Conservation (phyloP, 495 filamentous ascomycete genomes). For the Xylaria sp. region DNA sequence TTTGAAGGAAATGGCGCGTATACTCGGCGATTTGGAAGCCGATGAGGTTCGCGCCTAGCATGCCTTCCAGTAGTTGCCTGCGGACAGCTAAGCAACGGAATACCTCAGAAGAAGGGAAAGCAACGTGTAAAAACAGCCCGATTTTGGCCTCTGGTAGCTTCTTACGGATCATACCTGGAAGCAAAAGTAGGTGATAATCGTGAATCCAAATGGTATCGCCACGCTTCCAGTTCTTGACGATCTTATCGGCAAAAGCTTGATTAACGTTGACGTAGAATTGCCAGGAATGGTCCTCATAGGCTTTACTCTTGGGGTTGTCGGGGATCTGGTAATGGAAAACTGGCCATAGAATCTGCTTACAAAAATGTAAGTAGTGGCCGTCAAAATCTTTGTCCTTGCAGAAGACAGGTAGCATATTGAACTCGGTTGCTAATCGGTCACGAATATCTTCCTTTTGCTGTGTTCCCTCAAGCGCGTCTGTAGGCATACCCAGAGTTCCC, state of each 20-base stretch:
- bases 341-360: constrained; percentile 88
- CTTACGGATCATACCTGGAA: constrained; percentile 89
- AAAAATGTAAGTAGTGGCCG: constrained; percentile 91
- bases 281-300: constrained; percentile 95
- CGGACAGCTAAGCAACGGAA: constrained; percentile 88
- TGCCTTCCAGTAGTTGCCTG: constrained; percentile 84
- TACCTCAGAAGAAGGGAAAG: constrained; percentile 94
- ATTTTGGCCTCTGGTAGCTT: constrained; percentile 88
- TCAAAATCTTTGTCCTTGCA: constrained; percentile 88
- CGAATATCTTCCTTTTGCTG: constrained; percentile 79
- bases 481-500: constrained; percentile 90
- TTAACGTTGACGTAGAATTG: constrained; percentile 90
- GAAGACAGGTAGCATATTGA: constrained; percentile 80
- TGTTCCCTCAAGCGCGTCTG: constrained; percentile 73
- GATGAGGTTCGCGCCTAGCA: constrained; percentile 88
- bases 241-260: constrained; percentile 86
- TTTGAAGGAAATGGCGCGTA: constrained; percentile 90
- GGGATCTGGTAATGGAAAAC: constrained; percentile 97
- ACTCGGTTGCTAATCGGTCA: constrained; percentile 76
- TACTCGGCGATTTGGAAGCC: constrained; percentile 94
- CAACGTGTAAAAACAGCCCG: constrained; percentile 92
- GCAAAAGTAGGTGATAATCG: constrained; percentile 91
- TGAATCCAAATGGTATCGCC: constrained; percentile 93
- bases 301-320: constrained; percentile 96
- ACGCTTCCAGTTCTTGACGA: constrained; percentile 87